Percentiles rank a stretch among this genome's conserved stretches.
phyloP scores from a whole-genome alignment of 73 alveolate genomes.

The Urostyla sp. region DNA sequence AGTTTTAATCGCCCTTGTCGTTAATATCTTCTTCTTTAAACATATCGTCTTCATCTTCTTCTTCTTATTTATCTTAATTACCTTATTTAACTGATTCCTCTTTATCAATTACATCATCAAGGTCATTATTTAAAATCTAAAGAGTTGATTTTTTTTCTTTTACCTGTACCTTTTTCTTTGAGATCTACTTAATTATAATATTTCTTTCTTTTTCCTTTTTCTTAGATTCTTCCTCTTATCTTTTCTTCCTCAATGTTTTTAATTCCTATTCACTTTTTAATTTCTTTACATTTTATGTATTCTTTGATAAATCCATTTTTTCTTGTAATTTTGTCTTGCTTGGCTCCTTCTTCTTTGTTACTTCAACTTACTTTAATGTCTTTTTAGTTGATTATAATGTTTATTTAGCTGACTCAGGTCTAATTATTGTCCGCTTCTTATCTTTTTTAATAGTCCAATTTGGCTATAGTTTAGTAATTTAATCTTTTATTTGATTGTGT shows the following conservation, averaged over 20 bases:
- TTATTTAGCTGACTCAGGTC: conserved; percentile 46
- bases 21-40: not conserved
- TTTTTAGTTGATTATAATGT: conserved; percentile 17
- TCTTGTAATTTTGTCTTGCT: not conserved
- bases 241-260: not conserved
- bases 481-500: not conserved
- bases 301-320: too few species aligned
- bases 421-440: not conserved
- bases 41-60: conserved; percentile 20
- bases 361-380: conserved; percentile 11
- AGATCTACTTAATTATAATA: too few species aligned
- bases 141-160: not conserved
- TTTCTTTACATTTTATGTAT: not conserved
- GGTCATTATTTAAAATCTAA: too few species aligned
- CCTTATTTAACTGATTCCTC: not conserved
- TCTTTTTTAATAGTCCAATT: not conserved
- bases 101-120: not conserved
- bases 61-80: not conserved
- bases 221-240: conserved; percentile 11
- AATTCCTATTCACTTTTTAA: conserved; percentile 6
- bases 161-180: conserved; percentile 23
- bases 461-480: not conserved
- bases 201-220: conserved; percentile 2
- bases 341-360: conserved; percentile 22
- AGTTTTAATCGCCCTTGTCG: too few species aligned